Conservation (phyloP, 108 stramenopile species). For the Nannochloropsis salina region DNA sequence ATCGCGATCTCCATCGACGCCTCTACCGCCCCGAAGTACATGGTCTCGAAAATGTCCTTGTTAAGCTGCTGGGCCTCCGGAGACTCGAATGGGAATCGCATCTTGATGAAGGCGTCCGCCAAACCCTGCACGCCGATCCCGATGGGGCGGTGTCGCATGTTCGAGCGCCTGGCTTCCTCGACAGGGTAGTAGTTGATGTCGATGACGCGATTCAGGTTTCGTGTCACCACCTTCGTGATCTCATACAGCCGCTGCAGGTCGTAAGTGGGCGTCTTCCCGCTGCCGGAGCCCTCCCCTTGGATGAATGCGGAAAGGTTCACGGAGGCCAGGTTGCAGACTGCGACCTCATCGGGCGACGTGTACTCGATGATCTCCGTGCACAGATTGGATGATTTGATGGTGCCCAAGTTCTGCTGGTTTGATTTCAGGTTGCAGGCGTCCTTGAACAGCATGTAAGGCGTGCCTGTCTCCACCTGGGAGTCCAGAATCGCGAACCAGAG, state of each 20-base stretch:
- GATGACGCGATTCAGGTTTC: slow-evolving; percentile 87
- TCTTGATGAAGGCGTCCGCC: slow-evolving; percentile 82
- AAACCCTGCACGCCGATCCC: slow-evolving; percentile 92
- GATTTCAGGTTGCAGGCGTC: slow-evolving; percentile 89
- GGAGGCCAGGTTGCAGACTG: slow-evolving; percentile 93
- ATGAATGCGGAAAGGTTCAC: slow-evolving; percentile 51
- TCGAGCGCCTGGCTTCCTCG: slow-evolving; percentile 71
- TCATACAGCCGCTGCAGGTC: slow-evolving; percentile 78
- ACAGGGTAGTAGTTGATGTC: slow-evolving; percentile 89
- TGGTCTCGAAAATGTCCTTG: slow-evolving; percentile 88
- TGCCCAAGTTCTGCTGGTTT: slow-evolving; percentile 94
- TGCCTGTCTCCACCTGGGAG: slow-evolving; percentile 92
- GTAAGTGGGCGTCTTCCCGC: slow-evolving; percentile 28
- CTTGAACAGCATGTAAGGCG: slow-evolving; percentile 95
- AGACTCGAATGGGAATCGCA: slow-evolving; percentile 83
- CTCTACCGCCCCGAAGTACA: slow-evolving; percentile 86
- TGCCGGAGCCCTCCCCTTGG: neutral
- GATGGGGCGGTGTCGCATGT: slow-evolving; percentile 84
- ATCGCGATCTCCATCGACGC: slow-evolving; percentile 78
- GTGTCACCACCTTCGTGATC: slow-evolving; percentile 76
- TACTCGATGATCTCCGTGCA: slow-evolving; percentile 96
- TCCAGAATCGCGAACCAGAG: slow-evolving; percentile 45
- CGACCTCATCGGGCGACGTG: slow-evolving; percentile 84
- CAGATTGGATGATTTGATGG: slow-evolving; percentile 90
- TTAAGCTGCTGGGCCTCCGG: slow-evolving; percentile 75